Conservation (phyloP, 2,329 filamentous ascomycete genomes). For the Sporothrix pallida region DNA sequence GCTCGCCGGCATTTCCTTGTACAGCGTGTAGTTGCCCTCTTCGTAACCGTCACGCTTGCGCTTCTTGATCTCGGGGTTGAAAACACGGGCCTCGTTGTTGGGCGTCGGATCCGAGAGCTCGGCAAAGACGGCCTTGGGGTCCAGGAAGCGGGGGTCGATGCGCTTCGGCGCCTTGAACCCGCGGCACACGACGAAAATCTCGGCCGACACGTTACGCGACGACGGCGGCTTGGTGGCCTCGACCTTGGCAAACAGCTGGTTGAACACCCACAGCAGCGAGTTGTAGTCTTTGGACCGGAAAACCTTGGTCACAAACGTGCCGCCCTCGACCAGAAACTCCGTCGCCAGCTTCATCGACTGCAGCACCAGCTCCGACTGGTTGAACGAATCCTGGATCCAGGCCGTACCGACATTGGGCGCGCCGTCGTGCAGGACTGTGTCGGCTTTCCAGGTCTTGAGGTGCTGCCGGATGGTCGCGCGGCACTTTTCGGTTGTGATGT, state of each 20-base stretch:
- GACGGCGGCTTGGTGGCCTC: slow-evolving; percentile 97
- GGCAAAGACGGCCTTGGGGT: slow-evolving; percentile 87
- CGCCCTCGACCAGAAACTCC: slow-evolving; percentile 87
- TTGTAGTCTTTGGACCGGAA: slow-evolving; percentile 98
- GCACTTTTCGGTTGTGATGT: slow-evolving; percentile 97
- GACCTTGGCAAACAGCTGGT: slow-evolving; percentile 92
- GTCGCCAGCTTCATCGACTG: slow-evolving; percentile 92
- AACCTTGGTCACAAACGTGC: slow-evolving; percentile 95
- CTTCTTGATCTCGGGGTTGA: slow-evolving; percentile 97
- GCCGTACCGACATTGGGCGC: slow-evolving; percentile 97
- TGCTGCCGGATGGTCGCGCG: slow-evolving; percentile 86
- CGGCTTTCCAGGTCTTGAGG: slow-evolving; percentile 94
- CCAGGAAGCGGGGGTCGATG: slow-evolving; percentile 90
- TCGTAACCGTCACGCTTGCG: slow-evolving; percentile 97
- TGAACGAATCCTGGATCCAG: slow-evolving; percentile 98
- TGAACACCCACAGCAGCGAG: slow-evolving; percentile 93
- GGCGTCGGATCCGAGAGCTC: slow-evolving; percentile 84
- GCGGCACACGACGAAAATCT: slow-evolving; percentile 97
- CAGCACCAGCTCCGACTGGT: slow-evolving; percentile 89
- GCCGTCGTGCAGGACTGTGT: slow-evolving; percentile 94
- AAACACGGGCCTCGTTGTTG: slow-evolving; percentile 97
- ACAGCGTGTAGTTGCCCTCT: slow-evolving; percentile 91
- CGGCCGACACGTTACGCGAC: slow-evolving; percentile 92
- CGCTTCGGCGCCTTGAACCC: slow-evolving; percentile 95
- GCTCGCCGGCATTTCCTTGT: slow-evolving; percentile 84